phyloP scores from a whole-genome alignment of 371 early-diverging fungal species.

The Mucor racemosus region DNA sequence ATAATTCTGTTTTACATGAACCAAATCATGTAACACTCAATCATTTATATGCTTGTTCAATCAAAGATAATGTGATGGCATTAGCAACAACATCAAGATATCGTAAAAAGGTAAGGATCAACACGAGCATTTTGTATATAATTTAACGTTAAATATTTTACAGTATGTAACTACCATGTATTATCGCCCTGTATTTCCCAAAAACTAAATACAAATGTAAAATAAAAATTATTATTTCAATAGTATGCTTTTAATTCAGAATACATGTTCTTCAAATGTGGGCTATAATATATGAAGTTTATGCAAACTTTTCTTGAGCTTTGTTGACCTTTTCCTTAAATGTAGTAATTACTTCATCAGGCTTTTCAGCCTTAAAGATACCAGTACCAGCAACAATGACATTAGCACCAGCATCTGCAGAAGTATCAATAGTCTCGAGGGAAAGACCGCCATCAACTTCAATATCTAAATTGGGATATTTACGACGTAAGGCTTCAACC shows the following conservation, averaged over 20 bases:
- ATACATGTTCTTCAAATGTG: neutral
- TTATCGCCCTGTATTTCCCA: slow-evolving; percentile 73
- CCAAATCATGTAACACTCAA: slow-evolving; percentile 95
- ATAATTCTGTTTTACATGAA: slow-evolving; percentile 79
- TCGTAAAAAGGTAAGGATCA: slow-evolving; percentile 74
- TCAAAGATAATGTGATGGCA: slow-evolving; percentile 96
- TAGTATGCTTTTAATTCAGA: neutral
- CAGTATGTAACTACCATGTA: slow-evolving; percentile 84
- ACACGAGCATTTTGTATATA: no score
- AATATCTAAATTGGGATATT: slow-evolving; percentile 90
- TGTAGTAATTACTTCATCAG: slow-evolving; percentile 72
- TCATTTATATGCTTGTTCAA: slow-evolving; percentile 95
- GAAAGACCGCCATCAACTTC: slow-evolving; percentile 98
- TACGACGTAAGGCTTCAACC: slow-evolving; percentile 69
- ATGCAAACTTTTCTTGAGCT: slow-evolving; percentile 49
- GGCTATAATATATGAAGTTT: neutral
- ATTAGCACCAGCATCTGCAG: slow-evolving; percentile 95
- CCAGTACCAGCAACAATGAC: slow-evolving; percentile 98
- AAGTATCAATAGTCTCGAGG: slow-evolving; percentile 83
- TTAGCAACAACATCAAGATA: slow-evolving; percentile 87
- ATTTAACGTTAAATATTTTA: neutral
- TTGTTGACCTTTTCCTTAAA: slow-evolving; percentile 70
- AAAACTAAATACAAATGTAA: slow-evolving; percentile 19
- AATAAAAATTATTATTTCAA: neutral
- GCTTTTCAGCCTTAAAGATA: slow-evolving; percentile 86